These are phyloP conservation scores for Bonnemaisonia californica DNA, from an alignment of 31 red algal species.

Conservation along the genomic window DNA sequence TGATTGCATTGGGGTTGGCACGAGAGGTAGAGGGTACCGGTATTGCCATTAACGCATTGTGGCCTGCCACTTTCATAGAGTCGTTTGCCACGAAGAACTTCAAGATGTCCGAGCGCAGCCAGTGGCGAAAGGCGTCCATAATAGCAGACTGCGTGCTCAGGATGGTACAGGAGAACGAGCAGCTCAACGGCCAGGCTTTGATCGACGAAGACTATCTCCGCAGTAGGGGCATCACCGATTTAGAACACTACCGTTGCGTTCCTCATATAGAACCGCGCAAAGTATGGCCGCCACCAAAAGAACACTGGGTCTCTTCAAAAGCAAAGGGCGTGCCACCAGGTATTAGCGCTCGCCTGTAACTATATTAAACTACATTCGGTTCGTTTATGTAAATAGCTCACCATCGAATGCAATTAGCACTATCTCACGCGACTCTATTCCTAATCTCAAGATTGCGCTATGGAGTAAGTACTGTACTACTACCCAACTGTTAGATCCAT, in stretches of 20 bases:
- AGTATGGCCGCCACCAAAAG: conserved; percentile 75
- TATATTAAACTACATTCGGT: not conserved
- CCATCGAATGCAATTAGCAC: not conserved
- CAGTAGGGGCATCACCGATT: conserved; percentile 71
- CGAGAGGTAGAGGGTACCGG: conserved; percentile 77
- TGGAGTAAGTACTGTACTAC: not conserved
- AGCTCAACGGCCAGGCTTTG: conserved; percentile 71
- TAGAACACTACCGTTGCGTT: conserved; percentile 85
- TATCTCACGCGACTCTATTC: not conserved
- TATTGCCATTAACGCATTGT: conserved; percentile 86
- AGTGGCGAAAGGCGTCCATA: conserved; percentile 94
- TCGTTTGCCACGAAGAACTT: conserved; percentile 98
- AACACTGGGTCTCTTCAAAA: conserved; percentile 9
- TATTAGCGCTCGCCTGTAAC: conserved; percentile 56
- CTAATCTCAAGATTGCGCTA: not conserved
- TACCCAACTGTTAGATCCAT: not conserved
- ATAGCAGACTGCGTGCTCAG: conserved; percentile 76
- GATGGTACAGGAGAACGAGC: conserved; percentile 73
- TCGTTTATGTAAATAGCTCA: not conserved
- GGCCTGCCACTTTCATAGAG: conserved; percentile 96
- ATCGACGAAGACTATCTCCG: conserved; percentile 97
- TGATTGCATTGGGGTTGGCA: conserved; percentile 89
- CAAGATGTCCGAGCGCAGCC: conserved; percentile 69
- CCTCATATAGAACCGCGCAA: conserved; percentile 76
- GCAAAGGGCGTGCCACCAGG: conserved; percentile 49